Percentiles rank a stretch among this genome's conserved stretches.
phyloP scores from a whole-genome alignment of 768 basidiomycete genomes.

The Mrakia gelida region DNA sequence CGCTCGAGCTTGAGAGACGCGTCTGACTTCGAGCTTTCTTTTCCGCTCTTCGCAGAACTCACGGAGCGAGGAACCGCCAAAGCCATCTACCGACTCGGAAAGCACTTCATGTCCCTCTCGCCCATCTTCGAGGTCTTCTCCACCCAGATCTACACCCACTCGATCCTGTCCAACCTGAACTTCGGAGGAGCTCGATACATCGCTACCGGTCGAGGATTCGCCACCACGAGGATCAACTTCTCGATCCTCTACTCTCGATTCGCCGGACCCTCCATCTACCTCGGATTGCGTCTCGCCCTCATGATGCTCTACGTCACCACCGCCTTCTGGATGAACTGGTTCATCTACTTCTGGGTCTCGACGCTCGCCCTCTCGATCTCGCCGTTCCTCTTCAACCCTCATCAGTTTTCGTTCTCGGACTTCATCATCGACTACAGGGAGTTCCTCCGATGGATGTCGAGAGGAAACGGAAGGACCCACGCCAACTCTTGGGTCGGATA shows the following conservation, averaged over 20 bases:
- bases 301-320: slow-evolving; percentile 92
- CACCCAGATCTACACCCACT: slow-evolving; percentile 96
- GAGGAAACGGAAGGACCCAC: slow-evolving; percentile 95
- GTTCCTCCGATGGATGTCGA: slow-evolving; percentile 97
- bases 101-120: slow-evolving; percentile 90
- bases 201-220: slow-evolving; percentile 97
- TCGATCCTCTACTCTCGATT: slow-evolving; percentile 97
- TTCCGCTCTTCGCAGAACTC: slow-evolving; percentile 59
- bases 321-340: slow-evolving; percentile 59
- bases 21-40: slow-evolving; percentile 5
- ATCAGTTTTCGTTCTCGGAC: slow-evolving; percentile 94
- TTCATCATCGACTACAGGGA: slow-evolving; percentile 96
- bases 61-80: slow-evolving; percentile 91
- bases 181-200: slow-evolving; percentile 99
- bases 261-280: slow-evolving; percentile 95
- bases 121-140: slow-evolving; percentile 97
- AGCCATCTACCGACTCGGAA: slow-evolving; percentile 82
- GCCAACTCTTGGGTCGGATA: slow-evolving; percentile 99
- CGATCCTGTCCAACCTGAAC: slow-evolving; percentile 91
- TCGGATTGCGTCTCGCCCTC: slow-evolving; percentile 88
- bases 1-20: not conserved
- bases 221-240: slow-evolving; percentile 91
- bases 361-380: slow-evolving; percentile 86
- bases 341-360: slow-evolving; percentile 51
- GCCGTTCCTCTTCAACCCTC: slow-evolving; percentile 98